phyloP scores from a whole-genome alignment of 2,329 filamentous ascomycete genomes.

The Immersiporthe knoxdaviesiana region DNA sequence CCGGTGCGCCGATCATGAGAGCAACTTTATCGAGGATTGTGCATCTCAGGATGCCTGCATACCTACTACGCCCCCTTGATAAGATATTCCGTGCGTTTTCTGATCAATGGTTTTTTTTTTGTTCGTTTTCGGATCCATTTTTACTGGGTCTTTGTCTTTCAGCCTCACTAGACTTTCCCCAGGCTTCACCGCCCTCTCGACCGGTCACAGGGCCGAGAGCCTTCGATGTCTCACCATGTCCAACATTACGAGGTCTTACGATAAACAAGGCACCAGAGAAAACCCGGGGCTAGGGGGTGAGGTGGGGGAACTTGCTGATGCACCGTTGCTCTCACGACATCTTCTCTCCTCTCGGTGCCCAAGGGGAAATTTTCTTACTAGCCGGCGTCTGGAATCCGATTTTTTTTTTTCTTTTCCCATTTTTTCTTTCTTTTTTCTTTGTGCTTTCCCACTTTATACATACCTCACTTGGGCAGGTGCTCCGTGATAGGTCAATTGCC shows the following conservation, averaged over 20 bases:
- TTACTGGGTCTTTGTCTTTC: slow-evolving; percentile 20
- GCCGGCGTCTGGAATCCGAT: neutral
- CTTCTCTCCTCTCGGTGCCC: neutral
- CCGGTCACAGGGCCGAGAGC: slow-evolving; percentile 8
- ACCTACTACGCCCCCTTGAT: neutral
- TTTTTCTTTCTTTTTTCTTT: neutral
- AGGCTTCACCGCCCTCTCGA: slow-evolving; percentile 27
- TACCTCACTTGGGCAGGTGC: slow-evolving; percentile 27
- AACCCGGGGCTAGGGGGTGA: neutral
- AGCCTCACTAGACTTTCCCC: slow-evolving; percentile 22
- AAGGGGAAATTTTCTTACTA: neutral
- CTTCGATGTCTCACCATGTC: slow-evolving; percentile 26
- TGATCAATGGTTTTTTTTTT: neutral
- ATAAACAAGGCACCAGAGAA: slow-evolving; percentile 12
- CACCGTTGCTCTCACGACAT: slow-evolving; percentile 2
- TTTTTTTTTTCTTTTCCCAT: neutral
- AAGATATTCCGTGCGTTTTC: neutral
- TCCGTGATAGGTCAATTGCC: slow-evolving; percentile 30
- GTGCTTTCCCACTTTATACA: neutral
- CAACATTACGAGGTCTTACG: slow-evolving; percentile 22
- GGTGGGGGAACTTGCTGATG: neutral
- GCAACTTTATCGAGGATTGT: neutral
- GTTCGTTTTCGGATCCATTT: neutral
- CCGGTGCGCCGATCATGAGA: neutral
- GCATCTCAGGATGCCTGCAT: neutral